Base-by-base conservation (phyloP, 2,329 filamentous ascomycete species). In the Huntiella savannae region DNA sequence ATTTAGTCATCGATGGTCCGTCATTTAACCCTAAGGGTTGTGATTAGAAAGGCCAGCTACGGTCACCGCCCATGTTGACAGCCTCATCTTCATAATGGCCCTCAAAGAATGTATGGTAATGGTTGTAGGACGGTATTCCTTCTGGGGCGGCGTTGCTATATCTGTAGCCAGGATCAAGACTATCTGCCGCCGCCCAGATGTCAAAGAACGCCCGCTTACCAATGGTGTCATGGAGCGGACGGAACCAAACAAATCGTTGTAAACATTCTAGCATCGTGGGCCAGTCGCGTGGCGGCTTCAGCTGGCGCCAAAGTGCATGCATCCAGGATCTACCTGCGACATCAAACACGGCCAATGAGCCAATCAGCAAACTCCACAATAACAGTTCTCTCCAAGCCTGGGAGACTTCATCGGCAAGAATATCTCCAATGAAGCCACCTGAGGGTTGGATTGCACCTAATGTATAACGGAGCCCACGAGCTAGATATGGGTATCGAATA, bases 171-270 rank as follows among this genome's bases (percentile, higher is more conserved):
- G 12, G 4, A 34, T 43, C 32, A 16, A 43, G 15, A 32, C 8
- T 17, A 17, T 49, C 48, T 8, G 40, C 40, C 5, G 48, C 44
- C 12, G 22, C 48, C 48, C 48, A 49, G 3, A 49, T 19, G 13
- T 36, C 13, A 3, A 43, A 16, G 12, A 49, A 49, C 8, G 39
- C 40, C 12, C 40, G 33, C 7, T 33, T 17, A 13, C 48, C 48
- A 15, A 46, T 42, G 6, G 16, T 40, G 35, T 49, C 48, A 43
- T 49, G 48, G 6, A 49, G 35, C 4, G 48, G 43, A 4, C 48
- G 43, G 33, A 49, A 49, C 48, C 48, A 49, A 16, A 49, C 48
- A 37, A 46, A 49, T 13, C 38, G 33, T 19, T 49, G 33, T 19
- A 49, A 35, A 28, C 46, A 33, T 12, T 19, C 22, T 4, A 41